Percentiles rank a stretch among this genome's conserved stretches.
Conservation (phyloP, 345 rosid genomes). For the Aquilaria sinensis region DNA sequence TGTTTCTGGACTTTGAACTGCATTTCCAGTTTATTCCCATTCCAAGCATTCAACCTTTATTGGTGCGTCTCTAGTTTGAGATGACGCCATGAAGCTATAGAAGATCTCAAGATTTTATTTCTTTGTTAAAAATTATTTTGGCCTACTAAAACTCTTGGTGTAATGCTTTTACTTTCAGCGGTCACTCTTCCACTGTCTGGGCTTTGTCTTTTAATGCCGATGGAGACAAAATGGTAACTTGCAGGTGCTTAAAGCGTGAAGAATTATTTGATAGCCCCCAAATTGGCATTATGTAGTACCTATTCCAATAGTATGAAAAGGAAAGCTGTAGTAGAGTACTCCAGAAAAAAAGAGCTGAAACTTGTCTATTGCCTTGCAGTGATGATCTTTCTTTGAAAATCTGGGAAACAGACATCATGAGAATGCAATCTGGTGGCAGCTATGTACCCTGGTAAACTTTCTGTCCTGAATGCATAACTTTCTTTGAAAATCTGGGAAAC, state of each 20-base stretch:
- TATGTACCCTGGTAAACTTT: conserved; percentile 62
- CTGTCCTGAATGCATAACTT: conserved; percentile 27
- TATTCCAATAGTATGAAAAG: too few species aligned
- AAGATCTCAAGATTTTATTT: background rate
- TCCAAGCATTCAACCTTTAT: background rate
- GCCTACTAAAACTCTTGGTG: conserved; percentile 9
- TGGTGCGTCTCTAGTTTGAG: background rate
- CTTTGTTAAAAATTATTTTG: background rate
- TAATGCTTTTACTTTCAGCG: conserved; percentile 36
- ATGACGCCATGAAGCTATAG: conserved; percentile 12
- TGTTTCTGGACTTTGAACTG: conserved; percentile 2
- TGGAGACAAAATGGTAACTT: conserved; percentile 91
- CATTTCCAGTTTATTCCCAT: conserved; percentile 6
- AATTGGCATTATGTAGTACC: too few species aligned
- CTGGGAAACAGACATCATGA: conserved; percentile 57
- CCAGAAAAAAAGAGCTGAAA: conserved; percentile 4
- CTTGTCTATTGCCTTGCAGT: conserved; percentile 37
- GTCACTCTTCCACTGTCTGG: conserved; percentile 95
- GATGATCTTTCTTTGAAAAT: conserved; percentile 94
- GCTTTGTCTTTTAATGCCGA: conserved; percentile 65
- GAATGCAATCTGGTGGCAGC: conserved; percentile 60
- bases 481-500: conserved; percentile 84
- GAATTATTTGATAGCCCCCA: background rate
- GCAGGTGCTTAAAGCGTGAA: conserved; percentile 49
- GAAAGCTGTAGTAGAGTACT: background rate